Percentiles rank a stretch among this genome's conserved stretches.
These are phyloP conservation scores for Coprinellus aureogranulatus DNA, from an alignment of 768 basidiomycete species.

Conservation along the genomic window DNA sequence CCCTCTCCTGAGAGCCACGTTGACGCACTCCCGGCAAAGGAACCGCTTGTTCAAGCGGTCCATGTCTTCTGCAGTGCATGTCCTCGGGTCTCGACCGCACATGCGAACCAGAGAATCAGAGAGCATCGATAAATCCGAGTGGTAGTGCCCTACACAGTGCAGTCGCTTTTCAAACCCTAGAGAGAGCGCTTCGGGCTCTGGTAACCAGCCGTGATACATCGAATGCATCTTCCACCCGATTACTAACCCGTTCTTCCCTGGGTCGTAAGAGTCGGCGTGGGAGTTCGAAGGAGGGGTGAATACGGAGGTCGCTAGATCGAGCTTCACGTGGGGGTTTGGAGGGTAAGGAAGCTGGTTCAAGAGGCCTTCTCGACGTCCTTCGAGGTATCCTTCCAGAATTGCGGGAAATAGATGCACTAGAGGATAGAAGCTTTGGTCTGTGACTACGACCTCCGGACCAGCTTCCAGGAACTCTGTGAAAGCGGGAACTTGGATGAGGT, in stretches of 20 bases:
- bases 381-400: background rate
- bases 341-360: background rate
- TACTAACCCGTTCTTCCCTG: background rate
- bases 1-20: background rate
- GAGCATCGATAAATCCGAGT: background rate
- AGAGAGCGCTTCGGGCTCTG: background rate
- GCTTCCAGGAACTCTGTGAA: background rate
- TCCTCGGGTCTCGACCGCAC: background rate
- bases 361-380: background rate
- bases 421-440: background rate
- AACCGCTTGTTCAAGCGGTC: background rate
- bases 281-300: background rate
- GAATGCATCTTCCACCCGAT: conserved; percentile 1
- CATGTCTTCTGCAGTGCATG: background rate
- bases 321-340: background rate
- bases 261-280: background rate
- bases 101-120: background rate
- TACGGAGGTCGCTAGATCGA: background rate
- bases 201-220: background rate
- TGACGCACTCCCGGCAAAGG: background rate
- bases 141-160: background rate
- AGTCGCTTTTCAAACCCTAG: background rate
- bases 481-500: background rate
- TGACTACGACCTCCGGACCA: background rate
- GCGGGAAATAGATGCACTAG: background rate